Evolutionary conservation across 176 grass and related monocot genomes (phyloP), one percentile per base, ranked within the genome.

Genomic region (Stipa capillata): DNA sequence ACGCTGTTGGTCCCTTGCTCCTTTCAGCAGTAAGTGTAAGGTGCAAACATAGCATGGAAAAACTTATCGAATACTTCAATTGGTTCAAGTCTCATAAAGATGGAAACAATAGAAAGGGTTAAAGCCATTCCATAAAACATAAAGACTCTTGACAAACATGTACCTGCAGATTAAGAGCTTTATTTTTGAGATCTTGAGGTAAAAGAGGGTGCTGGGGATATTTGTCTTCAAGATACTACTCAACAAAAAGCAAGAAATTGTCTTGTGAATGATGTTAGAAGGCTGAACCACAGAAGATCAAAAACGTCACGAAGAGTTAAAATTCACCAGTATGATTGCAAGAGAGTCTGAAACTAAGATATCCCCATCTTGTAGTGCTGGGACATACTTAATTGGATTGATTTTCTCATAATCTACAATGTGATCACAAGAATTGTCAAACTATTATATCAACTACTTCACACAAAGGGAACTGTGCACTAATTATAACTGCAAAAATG

Each of bases 101-200:
- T 2, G 0, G 23, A 49, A 85, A 42, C 41, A 6, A 27, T 57
- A 35, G 40, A 49, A 84, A 32, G 6, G 13, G 2, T 41, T 47
- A 45, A n/a, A 6, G 18, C 54, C 37, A 0, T 18, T 21, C 1
- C 0, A 48, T 58, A 6, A 29, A 68, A 27, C 32, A 65, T 25
- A 4, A 42, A 69, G 12, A 33, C 8, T 29, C 27, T 50, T 67
- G 63, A 25, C 3, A 55, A 45, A 74, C 16, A 41, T 51, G 73
- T 82, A 91, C 94, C 91, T 97, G 94, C 35, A 94, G 39, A 89
- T 97, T 97, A 45, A 92, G 78, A 83, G 94, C 85, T 86, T 97
- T 97, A 72, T 69, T 90, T 86, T 83, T 87, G 18, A 85, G 62
- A 75, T 94, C 89, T 65, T 83, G 69, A 32, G 91, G 91, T 25